phyloP scores from a whole-genome alignment of 2,329 filamentous ascomycete species.

The Penicillium sp. region DNA sequence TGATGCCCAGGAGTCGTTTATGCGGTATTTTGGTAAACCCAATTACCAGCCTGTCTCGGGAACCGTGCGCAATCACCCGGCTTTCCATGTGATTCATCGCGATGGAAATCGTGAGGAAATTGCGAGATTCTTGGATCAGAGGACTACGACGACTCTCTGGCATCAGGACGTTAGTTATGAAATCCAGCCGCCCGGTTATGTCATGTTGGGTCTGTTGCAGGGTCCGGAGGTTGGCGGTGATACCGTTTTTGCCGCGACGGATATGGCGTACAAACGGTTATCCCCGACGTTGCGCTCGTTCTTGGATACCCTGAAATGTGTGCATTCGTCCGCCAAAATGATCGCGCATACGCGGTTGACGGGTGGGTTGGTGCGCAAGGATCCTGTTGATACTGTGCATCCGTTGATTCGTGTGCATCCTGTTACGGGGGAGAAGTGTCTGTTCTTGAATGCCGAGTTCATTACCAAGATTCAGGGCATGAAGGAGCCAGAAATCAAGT shows the following conservation, averaged over 20 bases:
- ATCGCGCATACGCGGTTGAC: conserved; percentile 50
- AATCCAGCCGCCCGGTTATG: conserved; percentile 55
- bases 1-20: conserved; percentile 51
- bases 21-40: conserved; percentile 54
- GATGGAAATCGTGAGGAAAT: conserved; percentile 54
- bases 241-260: conserved; percentile 55
- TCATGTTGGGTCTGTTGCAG: conserved; percentile 56
- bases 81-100: conserved; percentile 55
- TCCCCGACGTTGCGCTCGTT: conserved; percentile 56
- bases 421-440: conserved; percentile 56
- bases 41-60: conserved; percentile 55
- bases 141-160: conserved; percentile 56
- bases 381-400: conserved; percentile 53
- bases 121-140: conserved; percentile 49
- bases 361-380: conserved; percentile 53
- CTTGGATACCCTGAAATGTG: conserved; percentile 43
- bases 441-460: conserved; percentile 58
- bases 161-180: conserved; percentile 59
- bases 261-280: conserved; percentile 56
- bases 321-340: conserved; percentile 54
- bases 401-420: conserved; percentile 56
- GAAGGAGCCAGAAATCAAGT: conserved; percentile 55
- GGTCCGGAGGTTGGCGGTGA: conserved; percentile 59
- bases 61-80: conserved; percentile 49
- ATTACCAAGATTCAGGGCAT: conserved; percentile 55